Evolutionary conservation across 768 basidiomycete genomes (phyloP), one percentile per base, ranked within the genome.

Genomic region (Boletus tylopilopsis): DNA sequence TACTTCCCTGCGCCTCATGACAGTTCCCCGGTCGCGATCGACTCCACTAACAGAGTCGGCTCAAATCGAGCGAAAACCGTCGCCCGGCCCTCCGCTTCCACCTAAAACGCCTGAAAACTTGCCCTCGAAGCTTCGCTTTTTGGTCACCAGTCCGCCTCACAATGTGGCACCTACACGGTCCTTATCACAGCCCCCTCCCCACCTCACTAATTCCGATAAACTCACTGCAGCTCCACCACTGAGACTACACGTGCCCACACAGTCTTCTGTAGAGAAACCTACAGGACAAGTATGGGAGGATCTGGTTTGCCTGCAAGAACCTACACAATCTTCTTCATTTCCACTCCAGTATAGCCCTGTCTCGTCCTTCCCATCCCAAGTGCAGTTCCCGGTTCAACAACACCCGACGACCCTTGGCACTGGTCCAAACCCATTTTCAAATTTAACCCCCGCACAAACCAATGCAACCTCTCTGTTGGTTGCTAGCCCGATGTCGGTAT

Each of bases 261-360:
- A 46, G 24, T 52, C 58, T 45, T 51, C 60, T 18, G 46, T 45
- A 24, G 54, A 49, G 43, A 56, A 60, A 27, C 57, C 59, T 21
- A 21, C 48, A n/a, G 58, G 64, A n/a, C 70, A 71, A 42, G 75
- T 81, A n/a, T 84, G 82, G 82, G 71, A 76, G 30, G 82, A 85
- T 59, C 68, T 85, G 13, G 61, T 78, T 51, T 75, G 76, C 36
- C 67, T 79, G 24, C 78, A 77, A 50, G 60, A 48, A 15, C 68
- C 73, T n/a, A 49, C 67, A 13, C 57, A 62, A 27, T 60, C 66
- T 12, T 65, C 71, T n/a, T 74, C 67, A 15, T 75, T 81, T 13
- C 77, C 82, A 12, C 70, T 84, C 11, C 82, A 71, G 42, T 67
- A 64, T 37, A 49, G 33, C 25, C 8, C 48, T 13, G 13, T 30